A percentile compares a stretch with the other conserved stretches of the same genome.
Conservation (phyloP, 2,329 filamentous ascomycete species). For the Venturia pyrina region DNA sequence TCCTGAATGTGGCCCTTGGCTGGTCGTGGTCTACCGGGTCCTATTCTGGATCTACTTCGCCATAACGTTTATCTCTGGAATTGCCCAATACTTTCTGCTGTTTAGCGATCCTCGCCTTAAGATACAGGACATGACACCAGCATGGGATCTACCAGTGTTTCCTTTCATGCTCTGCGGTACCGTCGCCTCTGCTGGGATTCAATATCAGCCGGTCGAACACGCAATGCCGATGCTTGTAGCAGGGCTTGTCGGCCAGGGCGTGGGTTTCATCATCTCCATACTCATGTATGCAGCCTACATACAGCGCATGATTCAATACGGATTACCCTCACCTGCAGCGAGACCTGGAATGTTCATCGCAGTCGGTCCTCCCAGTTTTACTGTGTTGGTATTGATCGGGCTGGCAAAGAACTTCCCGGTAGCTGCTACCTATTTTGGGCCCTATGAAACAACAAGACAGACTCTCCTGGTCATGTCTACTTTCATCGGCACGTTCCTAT, state of each 20-base stretch:
- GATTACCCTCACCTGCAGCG: slow-evolving; percentile 30
- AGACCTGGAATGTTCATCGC: slow-evolving; percentile 44
- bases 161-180: slow-evolving; percentile 29
- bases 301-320: slow-evolving; percentile 29
- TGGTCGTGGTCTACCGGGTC: slow-evolving; percentile 49
- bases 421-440: background rate
- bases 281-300: slow-evolving; percentile 36
- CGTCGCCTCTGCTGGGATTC: slow-evolving; percentile 24
- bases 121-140: slow-evolving; percentile 30
- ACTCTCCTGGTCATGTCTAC: background rate
- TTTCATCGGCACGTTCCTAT: slow-evolving; percentile 34
- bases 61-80: slow-evolving; percentile 48
- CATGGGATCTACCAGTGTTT: slow-evolving; percentile 27
- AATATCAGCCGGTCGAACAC: slow-evolving; percentile 17
- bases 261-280: slow-evolving; percentile 34
- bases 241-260: slow-evolving; percentile 34
- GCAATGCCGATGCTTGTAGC: slow-evolving; percentile 34
- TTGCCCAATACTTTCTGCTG: slow-evolving; percentile 29
- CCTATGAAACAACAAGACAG: background rate
- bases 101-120: slow-evolving; percentile 29
- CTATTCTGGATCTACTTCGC: slow-evolving; percentile 62
- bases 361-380: slow-evolving; percentile 31
- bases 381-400: background rate
- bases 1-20: slow-evolving; percentile 43
- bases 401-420: background rate